phyloP scores from a whole-genome alignment of 306 rosid species.

The Vigna reflexopilosa region DNA sequence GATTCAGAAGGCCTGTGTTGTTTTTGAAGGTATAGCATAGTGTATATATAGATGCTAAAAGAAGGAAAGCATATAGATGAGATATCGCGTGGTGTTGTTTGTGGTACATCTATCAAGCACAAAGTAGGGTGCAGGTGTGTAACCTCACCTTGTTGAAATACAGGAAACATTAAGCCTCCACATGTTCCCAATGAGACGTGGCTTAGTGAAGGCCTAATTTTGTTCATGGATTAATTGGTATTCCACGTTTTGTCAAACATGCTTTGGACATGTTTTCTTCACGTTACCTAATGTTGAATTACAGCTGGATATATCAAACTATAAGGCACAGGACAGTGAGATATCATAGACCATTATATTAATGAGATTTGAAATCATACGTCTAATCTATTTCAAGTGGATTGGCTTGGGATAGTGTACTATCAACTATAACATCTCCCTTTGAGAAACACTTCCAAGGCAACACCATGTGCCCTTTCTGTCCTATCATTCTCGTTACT shows the following conservation, averaged over 20 bases:
- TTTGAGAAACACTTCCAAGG: not conserved
- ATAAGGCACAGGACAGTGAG: not conserved
- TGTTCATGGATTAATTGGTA: not conserved
- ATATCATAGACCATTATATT: not conserved
- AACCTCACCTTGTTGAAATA: not conserved
- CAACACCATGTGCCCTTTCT: conserved; percentile 10
- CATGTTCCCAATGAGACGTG: not conserved
- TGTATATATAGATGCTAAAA: conserved; percentile 37
- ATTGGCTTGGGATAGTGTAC: not conserved
- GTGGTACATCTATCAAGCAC: not conserved
- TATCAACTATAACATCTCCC: not conserved
- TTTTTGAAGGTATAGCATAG: conserved; percentile 7
- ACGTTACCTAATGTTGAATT: not conserved
- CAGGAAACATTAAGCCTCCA: not conserved
- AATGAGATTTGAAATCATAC: not conserved
- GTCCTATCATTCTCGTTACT: no score
- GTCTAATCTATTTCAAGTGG: not conserved
- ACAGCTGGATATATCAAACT: not conserved
- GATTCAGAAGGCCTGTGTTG: conserved; percentile 31
- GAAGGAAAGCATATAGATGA: not conserved
- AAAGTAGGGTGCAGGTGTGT: not conserved
- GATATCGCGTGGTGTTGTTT: conserved; percentile 45
- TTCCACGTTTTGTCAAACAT: conserved; percentile 32
- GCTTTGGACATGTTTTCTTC: conserved; percentile 28
- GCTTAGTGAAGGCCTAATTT: not conserved